These are phyloP conservation scores for Paraleonurus japonicus DNA, from an alignment of 257 asterid genomes.

Conservation along the genomic window DNA sequence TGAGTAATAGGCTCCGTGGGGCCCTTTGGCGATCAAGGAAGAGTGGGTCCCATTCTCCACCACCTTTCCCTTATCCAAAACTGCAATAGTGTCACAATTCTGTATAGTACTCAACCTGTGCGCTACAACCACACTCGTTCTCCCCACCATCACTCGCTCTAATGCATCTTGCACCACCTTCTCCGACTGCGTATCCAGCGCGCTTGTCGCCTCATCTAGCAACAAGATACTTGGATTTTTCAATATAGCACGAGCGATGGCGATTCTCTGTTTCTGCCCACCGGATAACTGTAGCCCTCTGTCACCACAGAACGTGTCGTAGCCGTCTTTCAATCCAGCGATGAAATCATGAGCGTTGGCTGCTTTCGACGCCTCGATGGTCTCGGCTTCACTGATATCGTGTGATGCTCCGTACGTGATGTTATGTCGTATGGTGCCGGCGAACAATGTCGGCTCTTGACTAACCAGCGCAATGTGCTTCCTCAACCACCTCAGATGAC, in stretches of 20 bases:
- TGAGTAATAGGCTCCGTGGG: slow-evolving; percentile 64
- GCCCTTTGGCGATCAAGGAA: slow-evolving; percentile 52
- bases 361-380: slow-evolving; percentile 66
- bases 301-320: slow-evolving; percentile 79
- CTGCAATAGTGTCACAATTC: slow-evolving; percentile 67
- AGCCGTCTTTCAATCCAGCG: slow-evolving; percentile 61
- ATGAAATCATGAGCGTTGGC: slow-evolving; percentile 90
- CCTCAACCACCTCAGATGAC: slow-evolving; percentile 57
- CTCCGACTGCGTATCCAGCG: slow-evolving; percentile 79
- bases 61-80: slow-evolving; percentile 66
- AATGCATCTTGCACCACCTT: slow-evolving; percentile 84
- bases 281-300: slow-evolving; percentile 84
- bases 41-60: slow-evolving; percentile 83
- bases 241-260: slow-evolving; percentile 73
- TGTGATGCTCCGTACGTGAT: slow-evolving; percentile 61
- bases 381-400: slow-evolving; percentile 48
- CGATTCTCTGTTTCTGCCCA: slow-evolving; percentile 88
- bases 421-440: slow-evolving; percentile 67
- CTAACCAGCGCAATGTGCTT: slow-evolving; percentile 79
- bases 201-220: slow-evolving; percentile 88
- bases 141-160: slow-evolving; percentile 74
- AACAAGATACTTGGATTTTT: slow-evolving; percentile 65
- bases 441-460: slow-evolving; percentile 79
- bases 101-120: slow-evolving; percentile 79
- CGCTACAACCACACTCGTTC: slow-evolving; percentile 89